Conservation (phyloP, 1,284 basidiomycete species). For the Ceratobasidium sp. region DNA sequence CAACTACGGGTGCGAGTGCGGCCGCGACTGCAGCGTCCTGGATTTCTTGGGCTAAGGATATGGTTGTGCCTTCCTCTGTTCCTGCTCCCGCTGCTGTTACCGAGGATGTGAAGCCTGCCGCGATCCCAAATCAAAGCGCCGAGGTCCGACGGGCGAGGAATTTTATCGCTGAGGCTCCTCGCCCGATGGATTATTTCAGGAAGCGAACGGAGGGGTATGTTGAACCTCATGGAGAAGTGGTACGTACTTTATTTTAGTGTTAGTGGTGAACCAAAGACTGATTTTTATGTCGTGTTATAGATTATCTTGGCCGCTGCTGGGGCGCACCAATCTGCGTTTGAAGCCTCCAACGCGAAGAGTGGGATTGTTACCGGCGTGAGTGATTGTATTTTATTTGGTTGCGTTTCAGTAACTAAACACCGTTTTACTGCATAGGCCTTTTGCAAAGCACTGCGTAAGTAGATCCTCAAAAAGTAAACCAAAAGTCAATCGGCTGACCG, state of each 20-base stretch:
- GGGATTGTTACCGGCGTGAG: constrained; percentile 35
- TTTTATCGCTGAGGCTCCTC: constrained; percentile 3
- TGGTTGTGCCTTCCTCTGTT: too few species aligned
- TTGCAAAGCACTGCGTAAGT: constrained; percentile 22
- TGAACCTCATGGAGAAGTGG: constrained; percentile 4
- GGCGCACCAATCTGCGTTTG: constrained; percentile 15
- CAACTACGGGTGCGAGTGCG: not conserved
- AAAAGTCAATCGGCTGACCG: not conserved
- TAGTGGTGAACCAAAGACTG: not conserved
- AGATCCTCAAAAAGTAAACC: not conserved
- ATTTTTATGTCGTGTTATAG: not conserved
- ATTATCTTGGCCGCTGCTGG: constrained; percentile 32
- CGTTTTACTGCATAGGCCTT: not conserved
- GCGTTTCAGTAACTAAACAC: not conserved
- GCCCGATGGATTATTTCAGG: constrained; percentile 14
- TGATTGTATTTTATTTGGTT: not conserved
- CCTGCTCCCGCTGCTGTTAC: not conserved
- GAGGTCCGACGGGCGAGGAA: not conserved
- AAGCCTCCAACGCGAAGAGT: constrained; percentile 10
- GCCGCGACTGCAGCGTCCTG: too few species aligned
- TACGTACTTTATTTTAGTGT: not conserved
- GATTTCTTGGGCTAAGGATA: not conserved
- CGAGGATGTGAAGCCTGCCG: not conserved
- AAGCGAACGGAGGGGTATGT: constrained; percentile 21
- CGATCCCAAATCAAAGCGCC: not conserved